These are phyloP conservation scores for Chlamydomonas sphaeroides DNA, from an alignment of 139 green algal genomes.

Conservation along the genomic window DNA sequence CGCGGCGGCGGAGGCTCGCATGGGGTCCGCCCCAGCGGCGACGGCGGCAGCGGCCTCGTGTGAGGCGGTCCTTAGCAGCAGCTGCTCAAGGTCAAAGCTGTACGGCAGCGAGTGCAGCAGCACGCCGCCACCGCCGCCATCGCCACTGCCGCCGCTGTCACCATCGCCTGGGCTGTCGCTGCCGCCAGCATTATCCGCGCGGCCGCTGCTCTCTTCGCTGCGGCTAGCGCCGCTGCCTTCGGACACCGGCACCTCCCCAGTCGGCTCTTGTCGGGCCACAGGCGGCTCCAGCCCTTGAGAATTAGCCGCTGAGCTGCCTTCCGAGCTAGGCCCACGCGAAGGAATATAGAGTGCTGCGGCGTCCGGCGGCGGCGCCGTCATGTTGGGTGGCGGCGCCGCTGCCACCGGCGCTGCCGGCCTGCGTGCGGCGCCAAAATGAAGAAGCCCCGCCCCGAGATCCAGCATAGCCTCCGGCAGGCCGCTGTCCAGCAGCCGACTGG, in stretches of 20 bases:
- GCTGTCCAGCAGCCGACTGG: neutral
- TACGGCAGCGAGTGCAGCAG: neutral
- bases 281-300: too few relatives aligned
- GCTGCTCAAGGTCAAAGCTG: slow-evolving; percentile 14
- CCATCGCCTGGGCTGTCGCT: too few relatives aligned
- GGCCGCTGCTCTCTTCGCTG: too few relatives aligned
- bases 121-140: neutral
- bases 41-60: neutral
- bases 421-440: neutral
- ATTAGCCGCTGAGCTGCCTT: too few relatives aligned
- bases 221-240: too few relatives aligned
- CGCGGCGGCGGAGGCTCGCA: neutral
- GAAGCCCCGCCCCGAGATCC: neutral
- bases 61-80: neutral
- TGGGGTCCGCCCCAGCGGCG: neutral
- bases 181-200: too few relatives aligned
- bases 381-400: too few relatives aligned
- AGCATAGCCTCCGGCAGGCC: neutral
- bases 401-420: neutral
- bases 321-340: too few relatives aligned
- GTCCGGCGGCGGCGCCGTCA: too few relatives aligned
- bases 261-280: too few relatives aligned
- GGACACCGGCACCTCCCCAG: too few relatives aligned
- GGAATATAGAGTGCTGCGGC: too few relatives aligned
- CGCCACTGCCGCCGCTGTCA: neutral